Evolutionary conservation across 345 rosid species (phyloP), one percentile per base, ranked within the genome.

Genomic region (Stellera chamaejasme): DNA sequence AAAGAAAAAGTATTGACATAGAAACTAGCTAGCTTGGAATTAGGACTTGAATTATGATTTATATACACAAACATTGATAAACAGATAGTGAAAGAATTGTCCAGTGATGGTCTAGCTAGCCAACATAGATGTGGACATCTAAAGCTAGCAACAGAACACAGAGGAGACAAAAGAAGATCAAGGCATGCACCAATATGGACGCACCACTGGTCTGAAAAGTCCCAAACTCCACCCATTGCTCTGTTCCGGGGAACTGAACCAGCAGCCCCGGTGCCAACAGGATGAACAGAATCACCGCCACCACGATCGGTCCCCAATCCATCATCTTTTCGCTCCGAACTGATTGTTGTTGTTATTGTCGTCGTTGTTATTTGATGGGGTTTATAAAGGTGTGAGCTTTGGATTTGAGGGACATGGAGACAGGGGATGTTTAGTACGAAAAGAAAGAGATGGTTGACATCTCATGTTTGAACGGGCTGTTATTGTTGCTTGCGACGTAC

Each of bases 241-340:
- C 45, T 4, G 50, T 71, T 6, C 92, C 92, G 1, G 97, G 97
- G 10, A 86, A 26, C 72, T 86, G 90, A 64, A 86, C 46, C 61
- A 89, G 79, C 56, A 89, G 55, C 25, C 97, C 95, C 5, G 97
- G 95, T 10, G 84, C 78, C 15, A 89, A 67, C 41, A 89, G 64
- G 64, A 89, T 72, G 63, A 83, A 89, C 0, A 89, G 81, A 63
- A 82, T 72, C 60, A 82, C 89, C 42, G 85, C 92, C 9, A 89
- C 85, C 16, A 89, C 80, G 26, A 89, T 90, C 2, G 95, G 86
- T 4, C 97, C 97, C 97, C 97, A 86, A 52, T 89, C 97, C 46
- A 89, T 45, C 92, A 83, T 86, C 25, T 71, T 58, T 25, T 50
- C 3, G 10, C 15, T 45, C 15, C 10, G 23, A 27, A 19, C 23